These are phyloP conservation scores for Calonectria pseudoreteaudii DNA, from an alignment of 2,329 filamentous ascomycete genomes.

Conservation along the genomic window DNA sequence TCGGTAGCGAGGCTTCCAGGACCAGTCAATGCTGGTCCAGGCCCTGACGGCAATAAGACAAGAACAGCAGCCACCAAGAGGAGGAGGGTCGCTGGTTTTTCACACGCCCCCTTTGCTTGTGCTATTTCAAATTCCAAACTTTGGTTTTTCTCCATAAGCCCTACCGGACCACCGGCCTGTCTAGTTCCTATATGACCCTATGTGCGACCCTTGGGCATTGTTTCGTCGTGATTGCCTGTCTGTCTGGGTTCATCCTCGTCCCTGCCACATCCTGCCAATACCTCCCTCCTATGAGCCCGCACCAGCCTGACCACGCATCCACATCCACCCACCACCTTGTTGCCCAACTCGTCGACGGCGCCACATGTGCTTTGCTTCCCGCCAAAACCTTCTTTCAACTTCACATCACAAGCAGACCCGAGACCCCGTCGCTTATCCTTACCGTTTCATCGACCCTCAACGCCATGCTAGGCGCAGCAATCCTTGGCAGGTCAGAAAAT, in stretches of 20 bases:
- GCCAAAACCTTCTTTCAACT: constrained; percentile 42
- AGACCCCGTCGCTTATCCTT: neutral
- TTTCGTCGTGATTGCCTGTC: constrained; percentile 1
- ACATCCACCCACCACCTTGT: constrained; percentile 27
- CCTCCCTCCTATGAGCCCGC: constrained; percentile 1
- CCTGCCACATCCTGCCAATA: constrained; percentile 11
- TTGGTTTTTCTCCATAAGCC: neutral
- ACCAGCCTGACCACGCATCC: constrained; percentile 19
- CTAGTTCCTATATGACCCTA: neutral
- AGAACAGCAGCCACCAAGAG: constrained; percentile 34
- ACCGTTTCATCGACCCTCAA: neutral
- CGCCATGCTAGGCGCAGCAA: neutral
- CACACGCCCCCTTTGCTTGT: constrained; percentile 5
- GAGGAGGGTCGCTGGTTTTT: constrained; percentile 11
- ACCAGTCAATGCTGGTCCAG: constrained; percentile 32
- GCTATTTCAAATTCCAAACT: neutral
- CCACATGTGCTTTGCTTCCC: constrained; percentile 32
- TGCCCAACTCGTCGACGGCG: constrained; percentile 36
- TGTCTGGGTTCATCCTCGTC: constrained; percentile 10
- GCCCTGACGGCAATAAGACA: constrained; percentile 35
- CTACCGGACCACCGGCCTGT: neutral
- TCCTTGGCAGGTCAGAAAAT: neutral
- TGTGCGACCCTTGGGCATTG: neutral
- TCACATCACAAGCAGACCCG: neutral
- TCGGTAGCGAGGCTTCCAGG: constrained; percentile 38